Conservation (phyloP, 2,329 filamentous ascomycete genomes). For the Colletotrichum sp. region DNA sequence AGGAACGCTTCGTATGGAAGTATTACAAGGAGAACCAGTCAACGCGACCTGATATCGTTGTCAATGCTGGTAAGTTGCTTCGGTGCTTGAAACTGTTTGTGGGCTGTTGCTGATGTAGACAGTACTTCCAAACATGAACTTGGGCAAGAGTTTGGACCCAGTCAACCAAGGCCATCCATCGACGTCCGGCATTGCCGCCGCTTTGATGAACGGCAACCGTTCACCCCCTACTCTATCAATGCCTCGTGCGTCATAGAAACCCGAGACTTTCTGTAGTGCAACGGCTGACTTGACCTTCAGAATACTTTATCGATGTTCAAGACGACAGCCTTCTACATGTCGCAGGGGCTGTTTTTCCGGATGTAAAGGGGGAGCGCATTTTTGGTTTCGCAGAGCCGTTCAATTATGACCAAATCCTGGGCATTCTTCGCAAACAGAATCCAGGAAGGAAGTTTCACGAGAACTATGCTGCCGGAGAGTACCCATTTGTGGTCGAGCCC, state of each 20-base stretch:
- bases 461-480: slow-evolving; percentile 22
- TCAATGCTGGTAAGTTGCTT: slow-evolving; percentile 1
- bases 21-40: slow-evolving; percentile 36
- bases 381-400: slow-evolving; percentile 56
- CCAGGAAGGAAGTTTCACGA: slow-evolving; percentile 25
- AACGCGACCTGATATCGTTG: background rate
- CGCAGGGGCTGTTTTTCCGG: slow-evolving; percentile 50
- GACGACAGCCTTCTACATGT: slow-evolving; percentile 58
- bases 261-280: background rate
- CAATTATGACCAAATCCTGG: slow-evolving; percentile 48
- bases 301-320: slow-evolving; percentile 49
- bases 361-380: slow-evolving; percentile 53
- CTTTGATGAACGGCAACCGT: slow-evolving; percentile 25
- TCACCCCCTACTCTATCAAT: background rate
- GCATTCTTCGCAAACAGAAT: slow-evolving; percentile 25
- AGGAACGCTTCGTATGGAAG: slow-evolving; percentile 42
- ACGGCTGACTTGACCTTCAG: slow-evolving; percentile 27
- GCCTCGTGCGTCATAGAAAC: background rate
- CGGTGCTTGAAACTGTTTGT: rapidly evolving
- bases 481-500: slow-evolving; percentile 4
- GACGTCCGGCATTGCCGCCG: slow-evolving; percentile 23
- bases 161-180: slow-evolving; percentile 25
- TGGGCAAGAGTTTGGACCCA: slow-evolving; percentile 26
- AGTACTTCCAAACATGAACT: slow-evolving; percentile 33
- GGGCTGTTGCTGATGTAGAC: slow-evolving; percentile 27